phyloP scores from a whole-genome alignment of 192 early-diverging fungal genomes.

The Rhizophagus sp. region DNA sequence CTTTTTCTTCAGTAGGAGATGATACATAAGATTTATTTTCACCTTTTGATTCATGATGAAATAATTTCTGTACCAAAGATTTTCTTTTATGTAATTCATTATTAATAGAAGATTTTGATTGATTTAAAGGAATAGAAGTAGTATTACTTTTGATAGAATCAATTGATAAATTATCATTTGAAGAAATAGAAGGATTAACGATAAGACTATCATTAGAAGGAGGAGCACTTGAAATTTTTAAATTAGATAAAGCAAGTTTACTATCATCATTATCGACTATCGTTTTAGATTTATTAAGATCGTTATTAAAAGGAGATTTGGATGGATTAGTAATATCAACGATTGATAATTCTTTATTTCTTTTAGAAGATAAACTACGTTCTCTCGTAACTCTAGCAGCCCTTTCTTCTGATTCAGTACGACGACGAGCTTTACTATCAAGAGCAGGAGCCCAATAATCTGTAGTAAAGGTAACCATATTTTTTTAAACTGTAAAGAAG shows the following conservation, averaged over 20 bases:
- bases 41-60: slow-evolving; percentile 15
- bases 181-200: not conserved
- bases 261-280: not conserved
- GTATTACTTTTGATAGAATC: not conserved
- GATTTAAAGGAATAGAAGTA: not conserved
- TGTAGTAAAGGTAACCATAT: slow-evolving; percentile 49
- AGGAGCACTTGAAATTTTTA: not conserved
- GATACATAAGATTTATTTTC: not conserved
- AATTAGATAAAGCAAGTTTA: not conserved
- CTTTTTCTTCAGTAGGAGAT: not conserved
- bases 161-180: not conserved
- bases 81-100: not conserved
- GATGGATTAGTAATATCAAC: not conserved
- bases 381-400: slow-evolving; percentile 5
- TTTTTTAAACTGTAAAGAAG: not conserved
- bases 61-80: slow-evolving; percentile 16
- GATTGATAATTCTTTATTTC: not conserved
- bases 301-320: not conserved
- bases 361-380: slow-evolving; percentile 16
- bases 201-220: not conserved
- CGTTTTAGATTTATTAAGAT: not conserved
- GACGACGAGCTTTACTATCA: slow-evolving; percentile 45
- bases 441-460: slow-evolving; percentile 51
- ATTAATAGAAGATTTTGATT: no score
- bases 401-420: slow-evolving; percentile 18